These are phyloP conservation scores for Boletus edulis DNA, from an alignment of 768 basidiomycete species.

Conservation along the genomic window DNA sequence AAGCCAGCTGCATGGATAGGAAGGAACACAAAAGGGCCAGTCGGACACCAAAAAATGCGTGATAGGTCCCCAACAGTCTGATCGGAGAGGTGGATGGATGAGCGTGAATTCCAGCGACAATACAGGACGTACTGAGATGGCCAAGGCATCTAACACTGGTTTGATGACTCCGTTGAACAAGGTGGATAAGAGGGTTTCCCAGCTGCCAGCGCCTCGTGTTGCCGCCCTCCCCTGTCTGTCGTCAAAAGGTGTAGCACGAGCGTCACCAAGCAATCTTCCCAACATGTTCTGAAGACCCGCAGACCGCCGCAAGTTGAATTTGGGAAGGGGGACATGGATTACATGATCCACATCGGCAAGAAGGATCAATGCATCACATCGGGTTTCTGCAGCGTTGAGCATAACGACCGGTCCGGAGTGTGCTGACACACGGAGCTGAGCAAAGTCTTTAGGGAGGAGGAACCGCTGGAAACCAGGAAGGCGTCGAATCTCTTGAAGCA, in stretches of 20 bases:
- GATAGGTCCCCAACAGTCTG: not conserved
- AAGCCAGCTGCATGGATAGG: not conserved
- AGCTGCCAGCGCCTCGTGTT: not conserved
- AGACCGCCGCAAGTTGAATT: not conserved
- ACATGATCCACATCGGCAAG: no score
- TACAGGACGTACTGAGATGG: not conserved
- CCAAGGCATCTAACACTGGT: conserved; percentile 2
- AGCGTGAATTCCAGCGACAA: no score
- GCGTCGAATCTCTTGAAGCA: no score
- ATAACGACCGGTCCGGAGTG: no score
- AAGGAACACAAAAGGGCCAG: not conserved
- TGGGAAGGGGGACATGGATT: no score
- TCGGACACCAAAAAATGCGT: not conserved
- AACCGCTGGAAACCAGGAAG: no score
- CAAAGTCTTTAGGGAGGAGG: no score
- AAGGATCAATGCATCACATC: no score
- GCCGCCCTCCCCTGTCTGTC: not conserved
- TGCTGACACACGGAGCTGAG: no score
- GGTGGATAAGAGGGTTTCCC: not conserved
- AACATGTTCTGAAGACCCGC: not conserved
- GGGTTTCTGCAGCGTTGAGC: no score
- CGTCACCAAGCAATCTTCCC: not conserved
- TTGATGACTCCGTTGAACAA: conserved; percentile 4
- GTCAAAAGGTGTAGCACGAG: not conserved
- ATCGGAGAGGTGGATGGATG: no score